These are phyloP conservation scores for Fusarium piperis DNA, from an alignment of 2,329 filamentous ascomycete species.

Conservation along the genomic window DNA sequence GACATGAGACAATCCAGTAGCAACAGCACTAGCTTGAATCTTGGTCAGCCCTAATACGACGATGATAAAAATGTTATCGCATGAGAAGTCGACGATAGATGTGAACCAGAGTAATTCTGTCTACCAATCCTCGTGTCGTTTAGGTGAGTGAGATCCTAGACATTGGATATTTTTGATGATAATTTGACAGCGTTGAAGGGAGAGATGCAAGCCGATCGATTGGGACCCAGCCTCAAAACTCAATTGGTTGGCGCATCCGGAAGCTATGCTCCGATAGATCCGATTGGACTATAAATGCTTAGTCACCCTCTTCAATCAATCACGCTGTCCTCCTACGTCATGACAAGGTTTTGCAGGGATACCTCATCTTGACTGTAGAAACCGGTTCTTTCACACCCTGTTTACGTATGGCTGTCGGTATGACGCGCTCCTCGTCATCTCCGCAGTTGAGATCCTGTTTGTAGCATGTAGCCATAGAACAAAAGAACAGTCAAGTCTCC, in stretches of 20 bases:
- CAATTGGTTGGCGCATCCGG: not conserved
- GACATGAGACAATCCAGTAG: not conserved
- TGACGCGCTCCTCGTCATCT: not conserved
- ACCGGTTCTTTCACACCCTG: not conserved
- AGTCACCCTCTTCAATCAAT: not conserved
- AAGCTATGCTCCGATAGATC: not conserved
- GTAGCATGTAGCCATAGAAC: not conserved
- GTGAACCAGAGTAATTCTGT: fast-evolving
- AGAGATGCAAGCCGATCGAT: not conserved
- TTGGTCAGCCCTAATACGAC: fast-evolving
- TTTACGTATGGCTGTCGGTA: not conserved
- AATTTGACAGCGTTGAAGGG: too few relatives aligned
- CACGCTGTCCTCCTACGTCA: not conserved
- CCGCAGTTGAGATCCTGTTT: not conserved
- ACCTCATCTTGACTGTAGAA: not conserved
- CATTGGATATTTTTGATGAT: too few relatives aligned
- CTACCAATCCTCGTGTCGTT: fast-evolving
- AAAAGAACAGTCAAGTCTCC: not conserved
- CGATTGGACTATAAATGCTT: not conserved
- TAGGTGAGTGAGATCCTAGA: not conserved
- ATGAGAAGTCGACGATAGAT: fast-evolving
- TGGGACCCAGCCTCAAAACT: not conserved
- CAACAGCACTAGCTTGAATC: fast-evolving
- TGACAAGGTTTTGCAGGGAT: not conserved
- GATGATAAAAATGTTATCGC: fast-evolving